Base-by-base conservation (phyloP, 805 yeast species). In the Candida railenensis region DNA sequence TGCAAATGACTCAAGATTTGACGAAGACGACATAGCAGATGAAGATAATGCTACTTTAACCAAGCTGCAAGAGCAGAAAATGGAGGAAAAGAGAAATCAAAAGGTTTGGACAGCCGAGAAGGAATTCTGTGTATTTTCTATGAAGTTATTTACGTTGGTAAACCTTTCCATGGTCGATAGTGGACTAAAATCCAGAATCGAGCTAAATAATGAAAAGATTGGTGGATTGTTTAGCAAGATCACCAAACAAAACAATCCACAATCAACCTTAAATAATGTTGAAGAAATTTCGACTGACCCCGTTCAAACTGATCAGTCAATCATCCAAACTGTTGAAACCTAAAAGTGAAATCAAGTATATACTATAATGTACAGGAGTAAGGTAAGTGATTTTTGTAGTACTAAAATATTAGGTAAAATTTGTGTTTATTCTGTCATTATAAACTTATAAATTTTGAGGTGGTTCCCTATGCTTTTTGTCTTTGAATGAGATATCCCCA, bases 61-160 rank as follows among this genome's bases (percentile, higher is more conserved):
- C 5, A 15, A 37, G 30, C 45, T 7, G 30, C n/a, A n/a, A n/a
- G n/a, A n/a, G n/a, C n/a, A 21, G 39, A 34, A 33, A 34, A 16
- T 22, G 37, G 38, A 34, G n/a, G 28, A 34, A 18, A 36, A 45
- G 19, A 51, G 48, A 34, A 40, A 46, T 16, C 40, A 48, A 19
- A 46, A 37, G 25, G 49, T 46, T 15, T 75, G 76, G 81, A 55
- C 48, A 9, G 54, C 60, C 7, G 81, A 76, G 47, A 66, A 64
- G 44, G 69, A 62, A 8, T 55, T 78, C 16, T 71, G 78, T 49
- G 68, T 73, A 15, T 71, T 56, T 44, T 59, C 74, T 0, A 59
- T 73, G 22, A 76, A 76, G 49, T 45, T 78, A 36, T 53, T 66
- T 15, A 58, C 64, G 4, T 59, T 79, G 34, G 46, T 59, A 12